Conservation (phyloP, 345 rosid species). For the Citrus maxima region DNA sequence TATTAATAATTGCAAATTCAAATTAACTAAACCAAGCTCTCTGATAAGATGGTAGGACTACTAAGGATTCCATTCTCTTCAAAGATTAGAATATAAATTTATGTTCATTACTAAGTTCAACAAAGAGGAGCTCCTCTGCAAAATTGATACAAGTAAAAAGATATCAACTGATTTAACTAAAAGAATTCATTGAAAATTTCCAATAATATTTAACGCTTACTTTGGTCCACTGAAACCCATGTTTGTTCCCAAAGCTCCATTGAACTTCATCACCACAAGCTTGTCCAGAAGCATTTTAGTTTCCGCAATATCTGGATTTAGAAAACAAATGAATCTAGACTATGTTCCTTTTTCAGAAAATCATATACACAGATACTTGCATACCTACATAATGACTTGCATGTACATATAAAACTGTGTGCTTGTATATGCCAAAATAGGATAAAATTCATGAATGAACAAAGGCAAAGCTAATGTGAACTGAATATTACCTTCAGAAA, state of each 20-base stretch:
- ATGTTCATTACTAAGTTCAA: neutral
- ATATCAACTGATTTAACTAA: neutral
- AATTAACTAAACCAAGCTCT: neutral
- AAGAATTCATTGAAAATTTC: neutral
- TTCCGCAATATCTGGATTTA: conserved; percentile 35
- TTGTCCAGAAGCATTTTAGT: conserved; percentile 42
- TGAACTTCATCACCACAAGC: conserved; percentile 53
- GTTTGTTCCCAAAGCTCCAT: conserved; percentile 34
- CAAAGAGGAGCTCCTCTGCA: neutral
- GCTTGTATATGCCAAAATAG: neutral
- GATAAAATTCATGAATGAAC: conserved; percentile 3
- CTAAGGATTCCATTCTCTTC: neutral
- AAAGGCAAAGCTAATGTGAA: neutral
- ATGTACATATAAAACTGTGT: neutral
- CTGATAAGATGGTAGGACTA: neutral
- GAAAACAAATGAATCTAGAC: neutral
- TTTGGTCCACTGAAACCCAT: conserved; percentile 48
- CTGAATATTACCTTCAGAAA: conserved; percentile 32
- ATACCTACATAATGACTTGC: neutral
- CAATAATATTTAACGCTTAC: conserved; percentile 28
- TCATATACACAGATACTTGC: neutral
- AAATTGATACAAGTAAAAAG: neutral
- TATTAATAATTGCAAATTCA: neutral
- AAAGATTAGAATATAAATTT: neutral
- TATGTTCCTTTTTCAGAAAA: neutral